phyloP scores from a whole-genome alignment of 306 rosid genomes.

The Biancaea sappan region DNA sequence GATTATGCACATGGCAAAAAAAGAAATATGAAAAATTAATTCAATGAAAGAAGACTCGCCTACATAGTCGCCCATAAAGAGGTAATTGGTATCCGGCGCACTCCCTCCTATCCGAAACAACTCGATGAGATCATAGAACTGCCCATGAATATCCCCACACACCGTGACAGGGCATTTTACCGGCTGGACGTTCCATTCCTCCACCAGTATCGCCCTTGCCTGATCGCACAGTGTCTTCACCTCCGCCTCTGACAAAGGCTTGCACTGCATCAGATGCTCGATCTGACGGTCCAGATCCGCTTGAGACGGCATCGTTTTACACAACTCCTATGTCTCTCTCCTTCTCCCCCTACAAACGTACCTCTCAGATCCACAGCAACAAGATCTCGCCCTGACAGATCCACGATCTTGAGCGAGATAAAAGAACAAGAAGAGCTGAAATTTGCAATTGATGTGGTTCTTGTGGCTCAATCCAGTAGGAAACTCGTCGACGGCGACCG shows the following conservation, averaged over 20 bases:
- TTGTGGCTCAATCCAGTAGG: not conserved
- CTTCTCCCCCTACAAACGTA: not conserved
- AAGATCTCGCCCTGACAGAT: slow-evolving; percentile 27
- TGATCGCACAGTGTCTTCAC: slow-evolving; percentile 64
- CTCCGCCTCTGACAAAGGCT: slow-evolving; percentile 58
- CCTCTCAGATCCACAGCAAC: slow-evolving; percentile 32
- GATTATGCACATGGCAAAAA: not conserved
- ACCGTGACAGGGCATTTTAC: slow-evolving; percentile 98
- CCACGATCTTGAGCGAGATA: slow-evolving; percentile 17
- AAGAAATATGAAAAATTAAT: not conserved
- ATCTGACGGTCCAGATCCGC: slow-evolving; percentile 76
- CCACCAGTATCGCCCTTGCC: slow-evolving; percentile 84
- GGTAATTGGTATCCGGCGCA: slow-evolving; percentile 95
- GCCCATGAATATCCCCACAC: slow-evolving; percentile 97
- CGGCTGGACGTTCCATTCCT: slow-evolving; percentile 98
- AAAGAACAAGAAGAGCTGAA: not conserved
- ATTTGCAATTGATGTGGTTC: not conserved
- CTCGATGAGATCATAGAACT: slow-evolving; percentile 96
- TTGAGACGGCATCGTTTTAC: slow-evolving; percentile 54
- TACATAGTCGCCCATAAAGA: slow-evolving; percentile 97
- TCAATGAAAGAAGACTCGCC: slow-evolving; percentile 50
- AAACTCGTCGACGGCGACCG: slow-evolving; percentile 18
- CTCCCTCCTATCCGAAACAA: slow-evolving; percentile 89
- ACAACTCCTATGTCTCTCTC: not conserved
- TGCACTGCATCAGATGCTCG: slow-evolving; percentile 67